Evolutionary conservation across 345 rosid genomes (phyloP).

Genomic region (Pugionium cornutum): DNA sequence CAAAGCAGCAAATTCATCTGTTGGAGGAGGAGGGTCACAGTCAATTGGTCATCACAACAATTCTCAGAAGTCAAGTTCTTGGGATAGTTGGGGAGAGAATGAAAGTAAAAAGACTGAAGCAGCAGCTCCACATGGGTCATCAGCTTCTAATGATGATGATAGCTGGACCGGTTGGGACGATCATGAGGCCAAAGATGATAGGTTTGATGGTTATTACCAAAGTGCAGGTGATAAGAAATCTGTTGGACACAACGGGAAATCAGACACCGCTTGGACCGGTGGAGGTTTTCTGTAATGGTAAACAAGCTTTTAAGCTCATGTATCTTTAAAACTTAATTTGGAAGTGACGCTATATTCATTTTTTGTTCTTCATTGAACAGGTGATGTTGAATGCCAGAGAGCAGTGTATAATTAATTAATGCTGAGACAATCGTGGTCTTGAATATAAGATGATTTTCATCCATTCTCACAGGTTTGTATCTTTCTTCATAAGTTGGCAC

Average conservation of each 20-base stretch:
- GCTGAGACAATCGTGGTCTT: conserved; percentile 12
- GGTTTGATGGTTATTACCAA: conserved; percentile 51
- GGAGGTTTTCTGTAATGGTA: conserved; percentile 78
- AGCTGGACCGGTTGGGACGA: conserved; percentile 95
- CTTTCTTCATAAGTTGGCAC: conserved; percentile 27
- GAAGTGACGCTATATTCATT: background rate
- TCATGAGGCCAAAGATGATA: conserved; percentile 78
- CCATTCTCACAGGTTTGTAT: conserved; percentile 20
- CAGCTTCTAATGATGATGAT: conserved; percentile 49
- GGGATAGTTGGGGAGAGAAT: conserved; percentile 84
- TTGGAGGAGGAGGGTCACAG: conserved; percentile 54
- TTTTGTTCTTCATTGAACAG: background rate
- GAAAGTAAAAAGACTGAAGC: conserved; percentile 55
- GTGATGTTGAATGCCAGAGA: background rate
- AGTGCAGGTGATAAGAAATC: conserved; percentile 55
- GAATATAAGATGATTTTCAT: conserved; percentile 24
- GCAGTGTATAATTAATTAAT: conserved; percentile 30
- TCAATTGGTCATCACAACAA: conserved; percentile 48
- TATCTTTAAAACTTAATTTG: background rate
- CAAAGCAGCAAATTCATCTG: conserved; percentile 55
- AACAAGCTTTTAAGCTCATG: conserved; percentile 15
- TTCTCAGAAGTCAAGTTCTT: conserved; percentile 57
- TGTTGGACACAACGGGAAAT: conserved; percentile 65
- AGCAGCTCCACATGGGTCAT: conserved; percentile 29
- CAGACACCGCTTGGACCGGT: conserved; percentile 80